phyloP scores from a whole-genome alignment of 495 filamentous ascomycete genomes.

The Podospora anserina region DNA sequence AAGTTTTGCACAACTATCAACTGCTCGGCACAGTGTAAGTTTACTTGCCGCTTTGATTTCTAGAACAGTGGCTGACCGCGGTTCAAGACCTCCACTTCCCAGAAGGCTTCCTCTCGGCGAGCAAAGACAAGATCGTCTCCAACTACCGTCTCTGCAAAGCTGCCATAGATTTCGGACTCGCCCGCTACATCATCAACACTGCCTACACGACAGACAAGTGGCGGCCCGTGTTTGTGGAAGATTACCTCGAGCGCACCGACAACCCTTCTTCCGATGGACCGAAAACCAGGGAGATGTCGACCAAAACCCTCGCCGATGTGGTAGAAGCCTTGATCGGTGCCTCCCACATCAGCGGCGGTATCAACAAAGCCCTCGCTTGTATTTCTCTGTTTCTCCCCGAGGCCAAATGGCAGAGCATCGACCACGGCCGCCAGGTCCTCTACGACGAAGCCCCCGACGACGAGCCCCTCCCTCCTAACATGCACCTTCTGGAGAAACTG shows the following conservation, averaged over 20 bases:
- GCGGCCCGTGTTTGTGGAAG: slow-evolving; percentile 59
- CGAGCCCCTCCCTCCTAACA: slow-evolving; percentile 27
- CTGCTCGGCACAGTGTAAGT: slow-evolving; percentile 56
- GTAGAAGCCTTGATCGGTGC: slow-evolving; percentile 82
- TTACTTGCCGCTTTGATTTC: background rate
- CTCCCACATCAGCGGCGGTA: slow-evolving; percentile 67
- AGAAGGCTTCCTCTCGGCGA: slow-evolving; percentile 70
- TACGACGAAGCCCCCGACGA: slow-evolving; percentile 29
- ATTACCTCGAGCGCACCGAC: slow-evolving; percentile 37
- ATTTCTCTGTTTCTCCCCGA: slow-evolving; percentile 65
- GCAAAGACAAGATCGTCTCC: slow-evolving; percentile 67
- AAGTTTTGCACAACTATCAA: slow-evolving; percentile 70
- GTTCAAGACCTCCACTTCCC: slow-evolving; percentile 60
- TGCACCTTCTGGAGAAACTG: slow-evolving; percentile 51
- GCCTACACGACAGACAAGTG: slow-evolving; percentile 68
- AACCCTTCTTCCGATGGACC: slow-evolving; percentile 18
- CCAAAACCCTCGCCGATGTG: slow-evolving; percentile 85
- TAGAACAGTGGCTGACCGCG: background rate
- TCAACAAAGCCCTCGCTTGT: slow-evolving; percentile 60
- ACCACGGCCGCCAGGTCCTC: slow-evolving; percentile 32
- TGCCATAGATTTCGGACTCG: slow-evolving; percentile 60
- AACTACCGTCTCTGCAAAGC: slow-evolving; percentile 68
- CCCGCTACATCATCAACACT: slow-evolving; percentile 69
- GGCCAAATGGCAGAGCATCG: slow-evolving; percentile 51
- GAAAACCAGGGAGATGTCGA: slow-evolving; percentile 46